Evolutionary conservation across 345 rosid genomes (phyloP), one percentile per base, ranked within the genome.

Genomic region (Pugionium cornutum): DNA sequence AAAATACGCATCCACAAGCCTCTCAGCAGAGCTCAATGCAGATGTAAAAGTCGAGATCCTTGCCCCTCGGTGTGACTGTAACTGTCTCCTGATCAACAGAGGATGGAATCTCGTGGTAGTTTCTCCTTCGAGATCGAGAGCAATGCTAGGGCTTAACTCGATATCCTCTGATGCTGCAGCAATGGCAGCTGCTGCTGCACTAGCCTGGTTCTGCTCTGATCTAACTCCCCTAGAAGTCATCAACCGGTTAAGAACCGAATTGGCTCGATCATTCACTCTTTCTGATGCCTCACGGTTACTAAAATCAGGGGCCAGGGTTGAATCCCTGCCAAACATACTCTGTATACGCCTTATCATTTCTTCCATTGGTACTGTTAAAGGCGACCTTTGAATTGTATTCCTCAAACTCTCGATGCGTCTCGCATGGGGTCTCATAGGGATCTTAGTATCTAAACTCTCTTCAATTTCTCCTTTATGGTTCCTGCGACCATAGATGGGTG

Each of bases 401-500:
- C 98, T 92, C 84, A 81, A 77, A 48, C 97, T 86, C 81, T 92
- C 98, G 33, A 92, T 84, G 35, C 95, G 86, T 35, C 78, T 82
- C 1, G 91, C 98, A 3, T 75, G 73, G 7, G 98, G 98, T 77
- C 96, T 83, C 64, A 45, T 66, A 7, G 98, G 98, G 78, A 92
- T 81, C 80, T 89, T 86, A 54, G 86, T 68, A 61, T 65, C 78
- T 2, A 68, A 42, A 68, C 85, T 87, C 65, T 88, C 94, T 69
- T 83, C 90, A 0, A 76, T 78, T 45, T 73, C 85, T 33, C 75
- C 78, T 44, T 75, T 76, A 43, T 70, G 77, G 75, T 78, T 83
- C 28, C 89, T 94, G 1, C 94, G 82, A 25, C 98, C 97, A 70
- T 88, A 89, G 65, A 92, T 88, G 0, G 98, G 98, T 42, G 86